phyloP scores from a whole-genome alignment of 768 basidiomycete species.

The Tulasnella sp. region DNA sequence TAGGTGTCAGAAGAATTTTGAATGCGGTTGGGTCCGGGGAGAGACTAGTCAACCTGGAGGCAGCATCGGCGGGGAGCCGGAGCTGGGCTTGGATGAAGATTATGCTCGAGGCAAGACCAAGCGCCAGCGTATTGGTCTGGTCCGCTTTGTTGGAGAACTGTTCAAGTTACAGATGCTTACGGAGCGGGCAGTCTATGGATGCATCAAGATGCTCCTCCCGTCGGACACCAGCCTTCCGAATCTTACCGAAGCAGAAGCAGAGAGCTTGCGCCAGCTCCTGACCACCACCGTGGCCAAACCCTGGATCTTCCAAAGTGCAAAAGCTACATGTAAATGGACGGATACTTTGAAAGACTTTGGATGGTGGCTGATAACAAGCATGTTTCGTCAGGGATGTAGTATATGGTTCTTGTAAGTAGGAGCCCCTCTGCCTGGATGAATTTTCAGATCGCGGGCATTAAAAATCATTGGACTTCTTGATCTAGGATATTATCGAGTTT shows the following conservation, averaged over 20 bases:
- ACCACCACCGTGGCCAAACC: slow-evolving; percentile 42
- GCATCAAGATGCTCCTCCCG: slow-evolving; percentile 41
- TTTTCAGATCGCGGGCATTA: not conserved
- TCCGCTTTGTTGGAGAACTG: slow-evolving; percentile 47
- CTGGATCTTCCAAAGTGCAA: slow-evolving; percentile 38
- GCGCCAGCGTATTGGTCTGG: slow-evolving; percentile 45
- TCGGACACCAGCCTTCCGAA: slow-evolving; percentile 37
- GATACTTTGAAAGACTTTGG: slow-evolving; percentile 42
- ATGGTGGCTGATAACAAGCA: slow-evolving; percentile 34
- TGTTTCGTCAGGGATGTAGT: slow-evolving; percentile 41
- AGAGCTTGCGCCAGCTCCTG: slow-evolving; percentile 45
- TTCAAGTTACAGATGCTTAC: slow-evolving; percentile 47
- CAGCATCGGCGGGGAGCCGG: slow-evolving; percentile 39
- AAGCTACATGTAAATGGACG: slow-evolving; percentile 38
- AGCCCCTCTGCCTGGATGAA: not conserved
- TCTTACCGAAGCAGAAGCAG: slow-evolving; percentile 48
- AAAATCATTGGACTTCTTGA: not conserved
- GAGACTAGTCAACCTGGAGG: not conserved
- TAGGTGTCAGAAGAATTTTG: slow-evolving; percentile 48
- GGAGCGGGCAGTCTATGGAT: slow-evolving; percentile 44
- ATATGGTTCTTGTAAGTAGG: slow-evolving; percentile 45
- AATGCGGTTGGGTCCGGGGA: slow-evolving; percentile 74
- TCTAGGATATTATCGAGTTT: slow-evolving; percentile 84
- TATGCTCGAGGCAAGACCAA: slow-evolving; percentile 47
- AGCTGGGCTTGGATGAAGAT: slow-evolving; percentile 36